Base-by-base conservation (phyloP, 2,329 filamentous ascomycete species). In the Penicillium sp. region DNA sequence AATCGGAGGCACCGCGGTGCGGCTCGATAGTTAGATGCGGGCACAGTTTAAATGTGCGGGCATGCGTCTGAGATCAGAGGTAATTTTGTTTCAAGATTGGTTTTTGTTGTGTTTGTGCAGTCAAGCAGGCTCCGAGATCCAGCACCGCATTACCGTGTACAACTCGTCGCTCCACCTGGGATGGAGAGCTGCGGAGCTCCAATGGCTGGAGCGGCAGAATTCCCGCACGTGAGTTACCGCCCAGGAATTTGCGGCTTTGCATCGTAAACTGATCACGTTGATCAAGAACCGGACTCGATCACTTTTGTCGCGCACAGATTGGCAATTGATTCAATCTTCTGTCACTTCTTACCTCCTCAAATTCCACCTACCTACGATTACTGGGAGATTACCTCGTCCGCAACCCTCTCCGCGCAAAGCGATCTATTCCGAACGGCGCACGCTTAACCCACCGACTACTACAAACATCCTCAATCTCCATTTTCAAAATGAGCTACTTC, bases 401-500 rank as follows among this genome's bases (percentile, higher is more conserved):
- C 21, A 37, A 11, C 23, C 9, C 26, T 39, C 6, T 35, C 39
- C 39, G 39, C 39, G 39, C 39, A 42, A 42, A 21, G 10, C 25
- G 14, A 26, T 42, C 33, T 13, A 50, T 33, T 23, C 33, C 46
- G 39, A 29, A 55, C 45, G 39, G 33, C 45, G 31, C 19, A 42
- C 39, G 39, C 19, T 23, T 42, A 26, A 51, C 39, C n/a, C 31
- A 49, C 48, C 53, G 16, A 59, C 35, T 45, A 47, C 14, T 6
- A 27, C 48, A 26, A 7, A 39, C 33, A 11, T 21, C 23, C 35
- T 50, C 23, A 42, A 33, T 47, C 21, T 29, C 33, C 35, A 53
- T 46, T 43, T 16, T 29, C 61, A 69, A 59, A 59, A 92, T 92
- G 88, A 82, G 87, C 57, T 96, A 85, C 82, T 97, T 97, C 83